Evolutionary conservation across 2,329 filamentous ascomycete genomes (phyloP).

Genomic region (Trichoderma endophyticum): DNA sequence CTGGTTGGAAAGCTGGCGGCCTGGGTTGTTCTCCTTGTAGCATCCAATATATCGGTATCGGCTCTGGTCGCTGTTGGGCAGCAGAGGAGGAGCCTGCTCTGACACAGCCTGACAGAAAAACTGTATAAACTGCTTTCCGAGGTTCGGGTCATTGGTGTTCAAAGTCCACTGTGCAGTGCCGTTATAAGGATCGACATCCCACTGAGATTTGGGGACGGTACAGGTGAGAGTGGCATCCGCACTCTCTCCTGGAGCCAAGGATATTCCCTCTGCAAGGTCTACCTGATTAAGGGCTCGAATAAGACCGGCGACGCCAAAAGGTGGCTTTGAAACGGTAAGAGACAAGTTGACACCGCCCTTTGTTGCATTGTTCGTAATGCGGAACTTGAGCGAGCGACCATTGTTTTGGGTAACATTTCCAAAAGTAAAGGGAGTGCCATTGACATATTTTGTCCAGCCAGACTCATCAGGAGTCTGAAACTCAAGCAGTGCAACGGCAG

Average conservation of each 20-base stretch:
- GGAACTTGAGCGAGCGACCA: slow-evolving; percentile 46
- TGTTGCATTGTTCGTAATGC: slow-evolving; percentile 51
- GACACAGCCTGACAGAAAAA: slow-evolving; percentile 52
- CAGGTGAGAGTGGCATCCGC: slow-evolving; percentile 53
- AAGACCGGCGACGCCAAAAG: slow-evolving; percentile 53
- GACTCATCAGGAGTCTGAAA: slow-evolving; percentile 52
- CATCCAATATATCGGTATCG: slow-evolving; percentile 54
- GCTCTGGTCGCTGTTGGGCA: slow-evolving; percentile 39
- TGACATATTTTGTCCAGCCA: slow-evolving; percentile 48
- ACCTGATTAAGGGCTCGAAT: slow-evolving; percentile 53
- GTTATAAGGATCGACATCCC: slow-evolving; percentile 51
- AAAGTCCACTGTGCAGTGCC: slow-evolving; percentile 52
- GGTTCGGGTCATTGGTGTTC: slow-evolving; percentile 52
- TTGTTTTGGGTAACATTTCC: slow-evolving; percentile 54
- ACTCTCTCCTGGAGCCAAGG: slow-evolving; percentile 47
- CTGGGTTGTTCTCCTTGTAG: slow-evolving; percentile 54
- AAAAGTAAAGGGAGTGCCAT: slow-evolving; percentile 48
- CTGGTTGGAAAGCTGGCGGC: slow-evolving; percentile 46
- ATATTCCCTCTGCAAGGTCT: slow-evolving; percentile 56
- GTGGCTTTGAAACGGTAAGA: slow-evolving; percentile 59
- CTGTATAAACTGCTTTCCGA: slow-evolving; percentile 50
- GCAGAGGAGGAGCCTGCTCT: slow-evolving; percentile 50
- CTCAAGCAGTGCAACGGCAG: slow-evolving; percentile 49
- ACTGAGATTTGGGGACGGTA: slow-evolving; percentile 53
- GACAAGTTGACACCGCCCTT: slow-evolving; percentile 46